Percentiles rank a stretch among this genome's conserved stretches.
phyloP scores from a whole-genome alignment of 192 early-diverging fungal genomes.

The Coemansia sp. region DNA sequence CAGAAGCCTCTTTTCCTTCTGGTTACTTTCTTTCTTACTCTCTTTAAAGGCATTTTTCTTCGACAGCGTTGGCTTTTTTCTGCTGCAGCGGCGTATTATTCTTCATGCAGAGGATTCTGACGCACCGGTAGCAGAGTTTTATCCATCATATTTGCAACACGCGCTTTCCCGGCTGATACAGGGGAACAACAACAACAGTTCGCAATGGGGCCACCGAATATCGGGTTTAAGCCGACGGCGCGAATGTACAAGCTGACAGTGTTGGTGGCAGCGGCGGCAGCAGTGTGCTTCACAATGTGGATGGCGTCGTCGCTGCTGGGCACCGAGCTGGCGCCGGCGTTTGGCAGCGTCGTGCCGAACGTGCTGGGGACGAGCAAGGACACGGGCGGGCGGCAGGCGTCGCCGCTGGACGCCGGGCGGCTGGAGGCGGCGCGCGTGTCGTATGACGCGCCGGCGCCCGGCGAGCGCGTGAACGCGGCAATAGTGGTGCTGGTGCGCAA shows the following conservation, averaged over 20 bases:
- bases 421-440: conserved; percentile 27
- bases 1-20: too few species aligned
- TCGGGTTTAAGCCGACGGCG: conserved; percentile 42
- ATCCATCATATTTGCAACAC: too few species aligned
- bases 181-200: too few species aligned
- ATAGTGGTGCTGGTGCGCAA: conserved; percentile 66
- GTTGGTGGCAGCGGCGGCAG: conserved; percentile 11
- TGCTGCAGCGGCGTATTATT: too few species aligned
- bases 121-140: too few species aligned
- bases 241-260: conserved; percentile 39
- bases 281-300: conserved; percentile 29
- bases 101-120: too few species aligned
- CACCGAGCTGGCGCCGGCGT: conserved; percentile 3
- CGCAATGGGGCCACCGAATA: conserved; percentile 29
- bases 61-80: too few species aligned
- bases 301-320: conserved; percentile 27
- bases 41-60: too few species aligned
- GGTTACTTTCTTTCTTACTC: too few species aligned
- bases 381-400: neutral
- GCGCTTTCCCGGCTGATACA: too few species aligned
- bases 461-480: conserved; percentile 54
- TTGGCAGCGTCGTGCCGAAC: conserved; percentile 5
- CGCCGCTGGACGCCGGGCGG: conserved; percentile 6
- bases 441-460: conserved; percentile 32
- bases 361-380: conserved; percentile 1